Evolutionary conservation across 768 basidiomycete species (phyloP).

Genomic region (Sarcomyxa edulis): DNA sequence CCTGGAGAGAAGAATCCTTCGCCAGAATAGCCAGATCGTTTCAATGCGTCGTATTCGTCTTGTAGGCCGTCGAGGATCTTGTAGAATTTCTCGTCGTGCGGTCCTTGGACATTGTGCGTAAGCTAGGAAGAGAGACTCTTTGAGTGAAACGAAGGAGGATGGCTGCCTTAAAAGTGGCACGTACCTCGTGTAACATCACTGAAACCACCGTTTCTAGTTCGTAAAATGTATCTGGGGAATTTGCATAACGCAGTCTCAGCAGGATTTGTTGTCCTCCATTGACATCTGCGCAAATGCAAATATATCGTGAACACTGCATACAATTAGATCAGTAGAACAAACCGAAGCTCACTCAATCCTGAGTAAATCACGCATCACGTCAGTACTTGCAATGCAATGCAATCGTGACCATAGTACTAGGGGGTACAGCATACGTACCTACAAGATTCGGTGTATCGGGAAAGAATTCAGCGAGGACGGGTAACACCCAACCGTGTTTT

Average conservation of each 20-base stretch:
- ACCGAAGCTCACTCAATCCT: slow-evolving; percentile 31
- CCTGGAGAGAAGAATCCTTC: slow-evolving; percentile 89
- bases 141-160: not conserved
- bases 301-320: not conserved
- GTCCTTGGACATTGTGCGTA: slow-evolving; percentile 84
- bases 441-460: slow-evolving; percentile 68
- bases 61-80: slow-evolving; percentile 67
- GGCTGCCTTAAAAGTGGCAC: slow-evolving; percentile 3
- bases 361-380: not conserved
- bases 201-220: slow-evolving; percentile 71
- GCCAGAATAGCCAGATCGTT: slow-evolving; percentile 78
- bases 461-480: slow-evolving; percentile 83
- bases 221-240: slow-evolving; percentile 63
- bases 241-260: slow-evolving; percentile 71
- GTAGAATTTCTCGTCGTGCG: slow-evolving; percentile 85
- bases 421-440: slow-evolving; percentile 43
- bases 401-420: not conserved
- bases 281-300: slow-evolving; percentile 41
- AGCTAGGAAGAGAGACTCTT: slow-evolving; percentile 41
- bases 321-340: too few species aligned
- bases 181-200: slow-evolving; percentile 89
- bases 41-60: slow-evolving; percentile 80
- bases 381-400: not conserved
- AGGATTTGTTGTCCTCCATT: slow-evolving; percentile 82
- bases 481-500: slow-evolving; percentile 74